Conservation (phyloP, 2,329 filamentous ascomycete genomes). For the Aspergillus glaucus region DNA sequence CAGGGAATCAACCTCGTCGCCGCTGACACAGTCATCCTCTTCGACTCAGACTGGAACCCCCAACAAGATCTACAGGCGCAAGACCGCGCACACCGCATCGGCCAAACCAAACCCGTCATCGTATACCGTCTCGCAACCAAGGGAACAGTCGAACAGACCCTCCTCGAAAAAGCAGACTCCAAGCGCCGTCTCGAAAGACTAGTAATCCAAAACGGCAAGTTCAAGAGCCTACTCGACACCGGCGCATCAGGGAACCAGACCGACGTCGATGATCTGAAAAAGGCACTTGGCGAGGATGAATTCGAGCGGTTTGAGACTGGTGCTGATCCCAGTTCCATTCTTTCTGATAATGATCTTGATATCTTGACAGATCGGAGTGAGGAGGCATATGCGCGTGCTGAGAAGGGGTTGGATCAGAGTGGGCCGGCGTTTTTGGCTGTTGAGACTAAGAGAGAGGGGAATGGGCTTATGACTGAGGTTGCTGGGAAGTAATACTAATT, state of each 20-base stretch:
- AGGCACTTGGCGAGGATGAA: slow-evolving; percentile 66
- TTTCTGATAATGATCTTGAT: slow-evolving; percentile 70
- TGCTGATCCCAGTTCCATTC: slow-evolving; percentile 53
- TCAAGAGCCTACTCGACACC: slow-evolving; percentile 61
- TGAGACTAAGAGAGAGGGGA: slow-evolving; percentile 60
- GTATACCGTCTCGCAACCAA: slow-evolving; percentile 92
- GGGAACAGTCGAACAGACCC: slow-evolving; percentile 81
- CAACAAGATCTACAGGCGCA: slow-evolving; percentile 96
- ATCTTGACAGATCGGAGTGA: slow-evolving; percentile 70
- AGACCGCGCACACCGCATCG: slow-evolving; percentile 90
- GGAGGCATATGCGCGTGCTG: slow-evolving; percentile 64
- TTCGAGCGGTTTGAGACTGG: slow-evolving; percentile 57
- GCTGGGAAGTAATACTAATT: slow-evolving; percentile 9
- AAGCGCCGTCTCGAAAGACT: slow-evolving; percentile 90
- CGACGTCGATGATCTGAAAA: slow-evolving; percentile 57
- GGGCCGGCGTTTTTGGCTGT: slow-evolving; percentile 63
- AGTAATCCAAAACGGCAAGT: slow-evolving; percentile 89
- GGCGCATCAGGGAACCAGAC: slow-evolving; percentile 37
- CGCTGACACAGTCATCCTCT: slow-evolving; percentile 88
- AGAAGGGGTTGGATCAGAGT: slow-evolving; percentile 62
- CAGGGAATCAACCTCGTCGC: slow-evolving; percentile 91
- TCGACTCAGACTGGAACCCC: slow-evolving; percentile 89
- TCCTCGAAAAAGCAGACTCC: slow-evolving; percentile 80
- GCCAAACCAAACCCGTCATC: slow-evolving; percentile 84
- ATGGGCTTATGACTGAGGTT: slow-evolving; percentile 26